These are phyloP conservation scores for Boletus fagicola DNA, from an alignment of 768 basidiomycete species.

Conservation along the genomic window DNA sequence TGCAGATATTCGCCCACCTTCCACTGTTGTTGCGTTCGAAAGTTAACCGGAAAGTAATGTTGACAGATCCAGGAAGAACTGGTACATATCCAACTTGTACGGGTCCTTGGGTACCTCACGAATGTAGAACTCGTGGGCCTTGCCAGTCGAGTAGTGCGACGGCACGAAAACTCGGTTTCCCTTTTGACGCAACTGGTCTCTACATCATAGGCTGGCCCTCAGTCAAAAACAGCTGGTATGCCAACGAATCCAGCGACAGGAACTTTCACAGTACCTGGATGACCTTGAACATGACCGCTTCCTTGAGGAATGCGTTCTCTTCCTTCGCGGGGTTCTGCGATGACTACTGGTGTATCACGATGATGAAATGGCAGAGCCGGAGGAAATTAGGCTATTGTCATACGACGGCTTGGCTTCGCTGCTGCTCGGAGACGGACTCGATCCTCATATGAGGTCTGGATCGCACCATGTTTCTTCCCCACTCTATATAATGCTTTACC, in stretches of 20 bases:
- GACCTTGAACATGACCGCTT: no score
- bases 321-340: no score
- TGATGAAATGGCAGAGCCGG: no score
- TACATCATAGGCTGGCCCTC: background rate
- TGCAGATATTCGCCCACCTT: no score
- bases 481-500: background rate
- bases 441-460: no score
- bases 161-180: background rate
- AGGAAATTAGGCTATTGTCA: background rate
- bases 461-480: background rate
- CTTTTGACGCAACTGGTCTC: no score
- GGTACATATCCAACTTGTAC: no score
- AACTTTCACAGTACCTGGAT: no score
- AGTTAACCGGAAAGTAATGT: background rate
- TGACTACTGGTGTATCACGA: no score
- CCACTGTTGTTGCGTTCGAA: background rate
- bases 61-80: background rate
- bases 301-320: no score
- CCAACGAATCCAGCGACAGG: no score
- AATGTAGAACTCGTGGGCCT: background rate
- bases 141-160: background rate
- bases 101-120: no score
- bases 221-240: background rate
- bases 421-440: background rate
- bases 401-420: background rate